Evolutionary conservation across 2,329 filamentous ascomycete species (phyloP).

Genomic region (Aquanectria penicillioides): DNA sequence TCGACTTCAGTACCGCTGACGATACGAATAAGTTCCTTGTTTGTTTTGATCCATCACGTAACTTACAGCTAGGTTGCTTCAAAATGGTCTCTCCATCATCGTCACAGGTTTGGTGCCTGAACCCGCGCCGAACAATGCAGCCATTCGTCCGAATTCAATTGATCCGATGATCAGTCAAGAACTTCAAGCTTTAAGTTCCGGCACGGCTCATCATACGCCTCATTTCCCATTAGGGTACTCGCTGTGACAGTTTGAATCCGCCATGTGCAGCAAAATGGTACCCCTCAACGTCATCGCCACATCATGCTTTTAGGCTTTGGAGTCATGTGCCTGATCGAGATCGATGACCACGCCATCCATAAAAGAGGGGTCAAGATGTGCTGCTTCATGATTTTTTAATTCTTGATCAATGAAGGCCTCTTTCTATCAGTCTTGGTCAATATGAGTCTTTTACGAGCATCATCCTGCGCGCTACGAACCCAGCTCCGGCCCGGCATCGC

Average conservation of each 20-base stretch:
- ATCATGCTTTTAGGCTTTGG: neutral
- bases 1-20: no score
- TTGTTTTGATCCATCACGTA: no score
- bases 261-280: neutral
- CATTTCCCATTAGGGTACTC: neutral
- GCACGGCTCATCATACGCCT: neutral
- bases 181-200: no score
- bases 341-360: neutral
- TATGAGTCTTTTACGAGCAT: constrained; percentile 27
- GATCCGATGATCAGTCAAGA: no score
- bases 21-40: no score
- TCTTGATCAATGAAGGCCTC: neutral
- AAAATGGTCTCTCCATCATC: no score
- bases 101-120: no score
- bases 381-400: neutral
- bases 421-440: neutral
- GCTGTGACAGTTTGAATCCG: neutral
- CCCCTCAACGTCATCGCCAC: constrained; percentile 19
- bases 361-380: neutral
- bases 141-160: no score
- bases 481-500: constrained; percentile 33
- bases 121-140: no score
- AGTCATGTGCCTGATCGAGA: constrained; percentile 4
- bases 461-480: constrained; percentile 20
- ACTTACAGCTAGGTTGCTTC: no score